Base-by-base conservation (phyloP, 768 basidiomycete species). In the Trametopsis cervina region DNA sequence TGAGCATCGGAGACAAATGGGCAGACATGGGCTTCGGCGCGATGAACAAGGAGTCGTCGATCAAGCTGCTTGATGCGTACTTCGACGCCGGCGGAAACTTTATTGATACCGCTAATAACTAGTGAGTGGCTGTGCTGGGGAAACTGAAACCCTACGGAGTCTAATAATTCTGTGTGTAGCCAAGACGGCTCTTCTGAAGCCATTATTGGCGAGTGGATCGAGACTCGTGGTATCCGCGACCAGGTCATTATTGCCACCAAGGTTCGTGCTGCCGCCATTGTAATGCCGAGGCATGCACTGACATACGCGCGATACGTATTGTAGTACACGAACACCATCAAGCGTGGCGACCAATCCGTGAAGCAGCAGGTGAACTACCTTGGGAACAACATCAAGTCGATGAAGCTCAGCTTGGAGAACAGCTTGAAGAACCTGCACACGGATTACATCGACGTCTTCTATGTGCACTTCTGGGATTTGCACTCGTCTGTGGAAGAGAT, bases 81-180 rank as follows among this genome's bases (percentile, higher is more conserved):
- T 66, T 56, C 26, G 65, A 73, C 2, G 64, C 64, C 0, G 76
- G 77, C 3, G 76, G 76, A 3, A 73, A 75, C 59, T 69, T 68
- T 47, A 68, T 76, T 49, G 71, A 74, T 22, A 74, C 75, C 2
- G 67, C 74, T 4, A 76, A 70, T 41, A 61, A 57, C 57, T 74
- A 74, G 66, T 68, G 29, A 49, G 63, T 42, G 66, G 58, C 6
- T 42, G 49, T 6, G 69, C 73, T 1, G 69, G 69, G n/a, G n/a
- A n/a, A n/a, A 5, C 60, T 75, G n/a, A 65, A 65, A 35, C 73
- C 74, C 11, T 76, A 74, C 3, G 73, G 73, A 0, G 55, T 75
- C n/a, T 60, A 63, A 21, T 66, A 75, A 9, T 71, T 74, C 2
- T 72, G 62, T 4, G 67, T 70, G 69, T 38, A 54, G 52, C 47